These are phyloP conservation scores for Daldinia concentrica DNA, from an alignment of 495 filamentous ascomycete genomes.

Conservation along the genomic window DNA sequence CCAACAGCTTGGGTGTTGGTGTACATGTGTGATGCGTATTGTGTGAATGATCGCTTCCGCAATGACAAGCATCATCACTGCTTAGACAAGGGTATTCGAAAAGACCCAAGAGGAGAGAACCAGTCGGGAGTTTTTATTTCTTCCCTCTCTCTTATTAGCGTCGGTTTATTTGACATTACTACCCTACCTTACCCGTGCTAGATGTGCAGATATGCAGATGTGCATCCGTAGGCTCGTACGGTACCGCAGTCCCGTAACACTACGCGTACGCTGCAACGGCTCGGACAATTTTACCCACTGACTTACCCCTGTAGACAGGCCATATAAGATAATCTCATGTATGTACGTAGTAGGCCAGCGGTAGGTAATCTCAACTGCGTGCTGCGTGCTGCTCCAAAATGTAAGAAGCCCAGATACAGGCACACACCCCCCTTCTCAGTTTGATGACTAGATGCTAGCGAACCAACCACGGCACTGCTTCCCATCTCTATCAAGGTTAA, in stretches of 20 bases:
- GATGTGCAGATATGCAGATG: conserved; percentile 18
- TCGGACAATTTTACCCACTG: conserved; percentile 46
- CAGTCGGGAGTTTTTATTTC: conserved; percentile 42
- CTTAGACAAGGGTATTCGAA: conserved; percentile 15
- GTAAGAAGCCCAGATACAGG: background rate
- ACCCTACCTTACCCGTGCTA: conserved; percentile 38
- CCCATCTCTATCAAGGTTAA: conserved; percentile 35
- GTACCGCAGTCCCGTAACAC: conserved; percentile 38
- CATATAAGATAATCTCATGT: conserved; percentile 41
- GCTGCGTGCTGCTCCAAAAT: conserved; percentile 29
- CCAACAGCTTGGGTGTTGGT: conserved; percentile 19
- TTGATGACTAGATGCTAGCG: conserved; percentile 33
- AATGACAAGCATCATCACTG: conserved; percentile 31
- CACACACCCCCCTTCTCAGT: conserved; percentile 13
- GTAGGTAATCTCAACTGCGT: conserved; percentile 39
- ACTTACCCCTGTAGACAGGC: conserved; percentile 29
- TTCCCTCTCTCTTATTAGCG: conserved; percentile 28
- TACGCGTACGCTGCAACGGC: conserved; percentile 42
- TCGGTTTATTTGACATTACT: conserved; percentile 30
- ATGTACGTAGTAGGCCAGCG: conserved; percentile 18
- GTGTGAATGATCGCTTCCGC: conserved; percentile 36
- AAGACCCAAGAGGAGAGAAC: conserved; percentile 2
- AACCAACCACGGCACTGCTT: conserved; percentile 35
- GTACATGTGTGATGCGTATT: conserved; percentile 10
- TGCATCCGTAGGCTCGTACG: conserved; percentile 36